A percentile compares a stretch with the other conserved stretches of the same genome.
These are phyloP conservation scores for Saccharomycopsis guyanensis DNA, from an alignment of 805 yeast genomes.

Conservation along the genomic window DNA sequence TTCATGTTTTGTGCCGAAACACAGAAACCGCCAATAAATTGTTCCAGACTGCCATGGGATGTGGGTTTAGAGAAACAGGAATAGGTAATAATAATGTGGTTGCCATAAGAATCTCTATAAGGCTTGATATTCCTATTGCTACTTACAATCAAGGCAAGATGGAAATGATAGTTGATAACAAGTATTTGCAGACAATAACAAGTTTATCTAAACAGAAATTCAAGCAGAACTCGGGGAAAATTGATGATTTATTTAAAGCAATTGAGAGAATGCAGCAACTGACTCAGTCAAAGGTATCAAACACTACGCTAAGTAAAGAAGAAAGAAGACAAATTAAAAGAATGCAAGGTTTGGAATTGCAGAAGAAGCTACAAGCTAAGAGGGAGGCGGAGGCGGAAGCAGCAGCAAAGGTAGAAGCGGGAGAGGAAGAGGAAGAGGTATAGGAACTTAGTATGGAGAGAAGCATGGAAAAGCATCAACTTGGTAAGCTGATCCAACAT, in stretches of 20 bases:
- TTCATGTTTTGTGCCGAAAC: conserved; percentile 75
- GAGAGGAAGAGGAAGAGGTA: conserved; percentile 3
- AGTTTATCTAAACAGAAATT: conserved; percentile 55
- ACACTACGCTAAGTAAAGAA: no score
- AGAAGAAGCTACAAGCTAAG: no score
- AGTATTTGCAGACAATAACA: conserved; percentile 46
- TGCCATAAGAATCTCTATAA: conserved; percentile 68
- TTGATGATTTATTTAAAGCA: conserved; percentile 39
- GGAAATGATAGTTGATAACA: conserved; percentile 39
- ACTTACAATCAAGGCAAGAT: conserved; percentile 31
- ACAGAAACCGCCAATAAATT: conserved; percentile 48
- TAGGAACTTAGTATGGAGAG: no score
- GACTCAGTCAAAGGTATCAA: no score
- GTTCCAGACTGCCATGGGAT: conserved; percentile 66
- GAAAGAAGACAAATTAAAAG: conserved; percentile 25
- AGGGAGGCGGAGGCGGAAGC: no score
- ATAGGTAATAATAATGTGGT: conserved; percentile 73
- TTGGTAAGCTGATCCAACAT: no score
- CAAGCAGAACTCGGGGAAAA: conserved; percentile 52
- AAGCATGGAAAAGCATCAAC: no score
- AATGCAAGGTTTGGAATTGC: conserved; percentile 11
- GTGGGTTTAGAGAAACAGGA: conserved; percentile 85
- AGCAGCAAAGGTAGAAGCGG: background rate
- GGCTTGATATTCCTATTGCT: conserved; percentile 74
- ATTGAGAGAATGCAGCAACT: conserved; percentile 34